Evolutionary conservation across 1,139 yeast species (phyloP), one percentile per base, ranked within the genome.

Genomic region (Blastobotrys apis): DNA sequence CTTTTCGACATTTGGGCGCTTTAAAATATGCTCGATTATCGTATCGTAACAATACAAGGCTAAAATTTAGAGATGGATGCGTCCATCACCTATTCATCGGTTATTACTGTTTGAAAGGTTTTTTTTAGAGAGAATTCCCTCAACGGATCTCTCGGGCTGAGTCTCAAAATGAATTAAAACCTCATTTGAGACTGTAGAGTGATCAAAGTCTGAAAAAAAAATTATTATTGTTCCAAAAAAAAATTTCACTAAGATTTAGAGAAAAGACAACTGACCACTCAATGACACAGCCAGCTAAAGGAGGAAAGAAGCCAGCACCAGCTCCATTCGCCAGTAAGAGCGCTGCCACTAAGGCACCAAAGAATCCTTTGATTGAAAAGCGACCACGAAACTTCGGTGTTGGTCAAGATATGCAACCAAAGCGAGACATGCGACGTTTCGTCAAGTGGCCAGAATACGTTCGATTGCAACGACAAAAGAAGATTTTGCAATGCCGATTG

Each of bases 381-480:
- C 78, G 88, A 56, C 94, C 97, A 73, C 84, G 84, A 76, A 84
- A 81, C 78, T 90, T 84, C 67, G 97, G 97, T 75, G 83, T 92
- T 65, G 98, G 98, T 66, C 97, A 87, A 78, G 75, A 81, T 58
- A 67, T 88, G 60, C 97, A 90, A 74, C 96, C 96, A 76, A 86
- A 83, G 80, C 83, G 94, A 77, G 84, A 90, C 85, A 81, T 90
- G 67, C 75, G 94, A 57, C 86, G 97, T 75, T 88, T 84, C 71
- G 97, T 90, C 68, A 90, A 84, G 75, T 90, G 97, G 97, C 97
- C 97, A 70, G 94, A 84, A 74, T 88, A 88, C 72, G 94, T 90
- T 62, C 87, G 95, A 78, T 78, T 84, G 62, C 95, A 86, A 77
- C 87, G 97, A 81, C 97, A 92, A 78, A 90, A 82, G 85, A 90